A percentile compares a stretch with the other conserved stretches of the same genome.
phyloP scores from a whole-genome alignment of 2,329 filamentous ascomycete species.

The Phaeosphaeria sp. region DNA sequence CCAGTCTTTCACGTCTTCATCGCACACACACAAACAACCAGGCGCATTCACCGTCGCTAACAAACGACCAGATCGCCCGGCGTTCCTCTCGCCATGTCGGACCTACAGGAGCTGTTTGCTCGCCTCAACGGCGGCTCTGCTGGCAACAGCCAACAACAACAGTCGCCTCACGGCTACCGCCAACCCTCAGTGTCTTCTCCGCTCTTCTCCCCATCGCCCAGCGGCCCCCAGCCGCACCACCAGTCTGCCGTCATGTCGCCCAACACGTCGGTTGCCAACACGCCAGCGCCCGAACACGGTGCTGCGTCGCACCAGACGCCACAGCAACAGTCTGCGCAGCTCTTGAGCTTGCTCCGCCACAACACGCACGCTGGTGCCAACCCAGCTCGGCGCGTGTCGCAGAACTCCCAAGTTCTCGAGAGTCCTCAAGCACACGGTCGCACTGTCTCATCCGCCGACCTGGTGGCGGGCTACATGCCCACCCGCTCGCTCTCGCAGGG shows the following conservation, averaged over 20 bases:
- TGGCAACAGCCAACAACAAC: conserved; percentile 29
- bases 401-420: conserved; percentile 29
- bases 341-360: conserved; percentile 72
- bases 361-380: conserved; percentile 55
- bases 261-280: conserved; percentile 55
- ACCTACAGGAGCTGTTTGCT: conserved; percentile 53
- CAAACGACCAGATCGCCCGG: conserved; percentile 25
- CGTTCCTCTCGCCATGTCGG: conserved; percentile 45
- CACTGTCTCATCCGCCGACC: conserved; percentile 61
- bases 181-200: conserved; percentile 65
- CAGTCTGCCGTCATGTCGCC: conserved; percentile 66
- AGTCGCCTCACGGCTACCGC: conserved; percentile 46
- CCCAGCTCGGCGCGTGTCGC: conserved; percentile 44
- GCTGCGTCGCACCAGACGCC: conserved; percentile 52
- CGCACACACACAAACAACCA: conserved; percentile 4
- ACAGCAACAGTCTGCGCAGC: conserved; percentile 57
- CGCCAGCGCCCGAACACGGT: conserved; percentile 47
- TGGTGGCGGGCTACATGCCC: conserved; percentile 63
- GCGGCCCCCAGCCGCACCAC: conserved; percentile 63
- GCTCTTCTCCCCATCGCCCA: conserved; percentile 61
- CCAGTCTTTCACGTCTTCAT: conserved; percentile 14
- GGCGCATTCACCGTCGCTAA: conserved; percentile 15
- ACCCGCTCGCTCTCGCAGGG: conserved; percentile 49
- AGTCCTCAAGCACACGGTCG: conserved; percentile 36
- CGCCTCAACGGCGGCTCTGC: conserved; percentile 48